A percentile compares a stretch with the other conserved stretches of the same genome.
Conservation (phyloP, 1,139 yeast genomes). For the Taphrina flavorubra region DNA sequence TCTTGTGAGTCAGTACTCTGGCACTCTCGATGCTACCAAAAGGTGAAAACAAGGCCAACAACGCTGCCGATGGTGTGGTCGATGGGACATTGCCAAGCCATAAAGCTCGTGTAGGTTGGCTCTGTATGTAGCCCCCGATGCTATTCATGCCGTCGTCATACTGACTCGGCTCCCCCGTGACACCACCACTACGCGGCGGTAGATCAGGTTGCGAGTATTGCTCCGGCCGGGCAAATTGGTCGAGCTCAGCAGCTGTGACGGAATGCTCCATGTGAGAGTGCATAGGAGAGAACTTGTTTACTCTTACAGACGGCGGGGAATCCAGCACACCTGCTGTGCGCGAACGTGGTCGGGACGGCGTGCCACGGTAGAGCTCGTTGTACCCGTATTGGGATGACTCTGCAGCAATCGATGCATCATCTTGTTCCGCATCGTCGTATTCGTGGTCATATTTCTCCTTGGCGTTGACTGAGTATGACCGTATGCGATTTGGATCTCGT, state of each 20-base stretch:
- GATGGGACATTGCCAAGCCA: constrained; percentile 79
- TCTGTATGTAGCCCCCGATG: constrained; percentile 37
- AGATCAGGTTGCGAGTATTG: constrained; percentile 2
- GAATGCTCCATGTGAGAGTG: constrained; percentile 39
- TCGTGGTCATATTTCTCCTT: constrained; percentile 47
- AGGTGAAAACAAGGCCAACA: constrained; percentile 57
- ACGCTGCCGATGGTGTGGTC: constrained; percentile 55
- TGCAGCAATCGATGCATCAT: not conserved
- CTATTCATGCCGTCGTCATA: constrained; percentile 8
- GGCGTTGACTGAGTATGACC: constrained; percentile 54
- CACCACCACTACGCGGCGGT: not conserved
- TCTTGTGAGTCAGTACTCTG: constrained; percentile 61
- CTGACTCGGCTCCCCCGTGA: not conserved
- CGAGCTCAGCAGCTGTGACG: constrained; percentile 40
- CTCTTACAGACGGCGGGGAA: constrained; percentile 39
- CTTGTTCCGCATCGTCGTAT: constrained; percentile 17
- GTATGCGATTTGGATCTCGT: constrained; percentile 52
- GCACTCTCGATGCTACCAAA: constrained; percentile 66
- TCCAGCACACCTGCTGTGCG: constrained; percentile 41
- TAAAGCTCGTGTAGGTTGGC: constrained; percentile 69
- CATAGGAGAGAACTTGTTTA: constrained; percentile 36
- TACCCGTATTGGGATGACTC: not conserved
- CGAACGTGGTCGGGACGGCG: constrained; percentile 43
- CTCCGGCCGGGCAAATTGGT: not conserved
- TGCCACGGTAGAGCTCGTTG: constrained; percentile 40